These are phyloP conservation scores for Cercophora scortea DNA, from an alignment of 495 filamentous ascomycete species.

Conservation along the genomic window DNA sequence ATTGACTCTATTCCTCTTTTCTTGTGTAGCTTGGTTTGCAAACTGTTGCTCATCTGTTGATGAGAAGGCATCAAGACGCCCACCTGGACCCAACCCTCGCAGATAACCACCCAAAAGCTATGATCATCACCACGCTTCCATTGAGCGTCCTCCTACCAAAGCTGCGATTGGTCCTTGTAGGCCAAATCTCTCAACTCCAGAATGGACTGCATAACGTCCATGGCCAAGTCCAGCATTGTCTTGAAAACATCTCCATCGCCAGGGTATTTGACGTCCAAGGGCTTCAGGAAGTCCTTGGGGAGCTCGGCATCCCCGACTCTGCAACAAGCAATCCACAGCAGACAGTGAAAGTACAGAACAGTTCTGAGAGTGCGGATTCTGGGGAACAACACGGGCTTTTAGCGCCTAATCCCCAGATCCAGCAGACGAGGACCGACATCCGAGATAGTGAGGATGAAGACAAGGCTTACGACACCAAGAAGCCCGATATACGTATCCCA, in stretches of 20 bases:
- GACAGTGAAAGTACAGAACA: not conserved
- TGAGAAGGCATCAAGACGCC: not conserved
- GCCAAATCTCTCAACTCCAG: constrained; percentile 11
- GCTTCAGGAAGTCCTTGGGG: constrained; percentile 38
- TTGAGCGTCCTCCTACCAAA: constrained; percentile 21
- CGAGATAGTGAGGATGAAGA: constrained; percentile 30
- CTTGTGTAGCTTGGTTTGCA: constrained; percentile 28
- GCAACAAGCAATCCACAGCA: not conserved
- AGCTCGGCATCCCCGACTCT: not conserved
- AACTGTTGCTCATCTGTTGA: constrained; percentile 21
- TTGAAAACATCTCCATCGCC: constrained; percentile 47
- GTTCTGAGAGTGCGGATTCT: not conserved
- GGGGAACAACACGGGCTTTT: not conserved
- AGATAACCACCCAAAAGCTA: constrained; percentile 4
- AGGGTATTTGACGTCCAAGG: constrained; percentile 54
- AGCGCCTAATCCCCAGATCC: not conserved
- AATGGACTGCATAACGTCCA: constrained; percentile 7
- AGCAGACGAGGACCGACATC: constrained; percentile 4
- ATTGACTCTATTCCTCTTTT: not conserved
- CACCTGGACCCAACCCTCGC: not conserved
- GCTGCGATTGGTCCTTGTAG: constrained; percentile 24
- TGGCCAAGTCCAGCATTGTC: constrained; percentile 20
- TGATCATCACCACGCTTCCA: constrained; percentile 31
- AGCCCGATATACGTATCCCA: too few relatives aligned
- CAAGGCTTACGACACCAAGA: too few relatives aligned